Percentiles rank a stretch among this genome's conserved stretches.
Evolutionary conservation across 192 early-diverging fungal genomes (phyloP).

Genomic region (Coemansia sp.): DNA sequence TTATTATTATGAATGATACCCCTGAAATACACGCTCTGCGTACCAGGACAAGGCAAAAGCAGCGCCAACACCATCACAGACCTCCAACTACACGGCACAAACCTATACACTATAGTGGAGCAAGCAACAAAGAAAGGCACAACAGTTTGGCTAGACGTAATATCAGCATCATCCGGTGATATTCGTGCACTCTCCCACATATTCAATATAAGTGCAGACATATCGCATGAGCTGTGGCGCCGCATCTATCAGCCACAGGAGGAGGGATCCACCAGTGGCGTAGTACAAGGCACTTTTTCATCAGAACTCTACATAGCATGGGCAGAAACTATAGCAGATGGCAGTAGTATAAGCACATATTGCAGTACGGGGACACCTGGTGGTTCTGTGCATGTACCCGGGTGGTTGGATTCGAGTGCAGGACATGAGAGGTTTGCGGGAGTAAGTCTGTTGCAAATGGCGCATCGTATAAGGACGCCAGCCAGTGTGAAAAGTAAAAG

Average conservation of each 20-base stretch:
- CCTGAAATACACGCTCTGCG: slow-evolving; percentile 1
- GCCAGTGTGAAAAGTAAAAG: not conserved
- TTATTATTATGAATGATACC: not conserved
- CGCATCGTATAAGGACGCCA: not conserved
- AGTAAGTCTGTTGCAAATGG: not conserved
- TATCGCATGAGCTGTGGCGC: not conserved
- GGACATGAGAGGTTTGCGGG: not conserved
- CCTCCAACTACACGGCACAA: not conserved
- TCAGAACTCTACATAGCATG: not conserved
- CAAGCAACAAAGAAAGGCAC: not conserved
- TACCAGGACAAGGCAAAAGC: slow-evolving; percentile 7
- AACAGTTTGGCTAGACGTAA: not conserved
- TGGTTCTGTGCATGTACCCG: not conserved
- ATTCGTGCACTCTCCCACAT: not conserved
- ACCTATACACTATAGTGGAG: not conserved
- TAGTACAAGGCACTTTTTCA: not conserved
- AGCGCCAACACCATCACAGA: not conserved
- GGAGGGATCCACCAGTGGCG: not conserved
- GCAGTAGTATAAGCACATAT: not conserved
- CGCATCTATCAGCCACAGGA: not conserved
- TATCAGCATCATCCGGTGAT: not conserved
- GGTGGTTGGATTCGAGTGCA: not conserved
- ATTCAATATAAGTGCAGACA: not conserved
- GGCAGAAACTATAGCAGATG: not conserved
- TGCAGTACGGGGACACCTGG: not conserved